phyloP scores from a whole-genome alignment of 805 yeast genomes.

The Metschnikowia henanensis region DNA sequence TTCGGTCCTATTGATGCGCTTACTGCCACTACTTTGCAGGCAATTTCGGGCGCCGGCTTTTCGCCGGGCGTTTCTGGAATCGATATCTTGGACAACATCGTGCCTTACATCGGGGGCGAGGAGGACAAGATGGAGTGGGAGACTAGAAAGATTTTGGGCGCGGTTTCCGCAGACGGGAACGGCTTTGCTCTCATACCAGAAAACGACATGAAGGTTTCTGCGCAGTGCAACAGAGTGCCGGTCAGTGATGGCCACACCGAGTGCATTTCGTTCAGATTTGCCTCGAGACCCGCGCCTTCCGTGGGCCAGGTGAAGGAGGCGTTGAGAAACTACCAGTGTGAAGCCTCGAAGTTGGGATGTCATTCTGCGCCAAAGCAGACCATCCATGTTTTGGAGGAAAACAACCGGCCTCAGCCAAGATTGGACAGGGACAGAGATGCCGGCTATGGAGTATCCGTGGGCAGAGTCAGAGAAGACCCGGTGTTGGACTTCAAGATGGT shows the following conservation, averaged over 20 bases:
- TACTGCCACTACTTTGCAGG: slow-evolving; percentile 92
- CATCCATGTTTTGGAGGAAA: slow-evolving; percentile 87
- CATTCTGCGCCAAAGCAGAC: slow-evolving; percentile 92
- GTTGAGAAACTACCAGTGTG: slow-evolving; percentile 74
- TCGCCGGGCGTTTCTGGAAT: slow-evolving; percentile 97
- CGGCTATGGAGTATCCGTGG: slow-evolving; percentile 94
- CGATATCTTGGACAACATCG: slow-evolving; percentile 90
- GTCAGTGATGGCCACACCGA: slow-evolving; percentile 98
- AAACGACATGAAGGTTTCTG: slow-evolving; percentile 81
- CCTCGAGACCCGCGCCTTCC: slow-evolving; percentile 80
- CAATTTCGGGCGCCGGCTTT: slow-evolving; percentile 97
- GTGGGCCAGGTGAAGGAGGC: slow-evolving; percentile 74
- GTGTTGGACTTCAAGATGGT: slow-evolving; percentile 95
- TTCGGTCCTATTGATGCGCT: slow-evolving; percentile 90
- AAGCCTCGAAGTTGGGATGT: slow-evolving; percentile 77
- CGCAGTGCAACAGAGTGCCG: slow-evolving; percentile 96
- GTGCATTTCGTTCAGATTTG: slow-evolving; percentile 84
- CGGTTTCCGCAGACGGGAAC: slow-evolving; percentile 48
- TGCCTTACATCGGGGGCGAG: slow-evolving; percentile 94
- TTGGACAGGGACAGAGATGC: slow-evolving; percentile 93
- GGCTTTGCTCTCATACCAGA: slow-evolving; percentile 60
- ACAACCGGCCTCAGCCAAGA: slow-evolving; percentile 96
- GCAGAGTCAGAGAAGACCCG: slow-evolving; percentile 91
- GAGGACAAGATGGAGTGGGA: slow-evolving; percentile 99
- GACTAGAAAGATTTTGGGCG: slow-evolving; percentile 90